These are phyloP conservation scores for Colletotrichum cordylinicola DNA, from an alignment of 2,329 filamentous ascomycete species.

Conservation along the genomic window DNA sequence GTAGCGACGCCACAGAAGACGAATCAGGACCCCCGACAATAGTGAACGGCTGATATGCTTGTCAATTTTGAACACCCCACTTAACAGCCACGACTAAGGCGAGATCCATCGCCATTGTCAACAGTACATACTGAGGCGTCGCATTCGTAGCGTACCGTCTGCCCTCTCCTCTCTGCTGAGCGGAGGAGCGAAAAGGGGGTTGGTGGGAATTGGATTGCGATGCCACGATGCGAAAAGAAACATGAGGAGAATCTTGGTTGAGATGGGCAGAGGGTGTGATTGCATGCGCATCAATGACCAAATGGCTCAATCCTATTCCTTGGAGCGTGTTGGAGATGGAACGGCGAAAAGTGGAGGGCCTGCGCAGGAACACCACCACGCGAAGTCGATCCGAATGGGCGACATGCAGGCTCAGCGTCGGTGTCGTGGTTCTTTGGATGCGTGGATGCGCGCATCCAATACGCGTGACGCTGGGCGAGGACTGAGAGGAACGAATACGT, in stretches of 20 bases:
- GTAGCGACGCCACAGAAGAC: neutral
- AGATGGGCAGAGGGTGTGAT: neutral
- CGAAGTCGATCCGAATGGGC: slow-evolving; percentile 9
- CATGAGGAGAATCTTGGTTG: neutral
- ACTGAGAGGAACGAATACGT: neutral
- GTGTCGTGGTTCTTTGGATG: neutral
- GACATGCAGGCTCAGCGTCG: neutral
- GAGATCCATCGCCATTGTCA: neutral
- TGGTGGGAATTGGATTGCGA: neutral
- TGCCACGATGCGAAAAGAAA: neutral
- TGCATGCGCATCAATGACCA: neutral
- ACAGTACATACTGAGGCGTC: neutral
- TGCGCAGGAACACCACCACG: neutral
- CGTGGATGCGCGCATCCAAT: neutral
- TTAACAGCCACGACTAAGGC: neutral
- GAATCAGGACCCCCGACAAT: neutral
- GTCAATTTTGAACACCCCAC: slow-evolving; percentile 3
- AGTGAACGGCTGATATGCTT: neutral
- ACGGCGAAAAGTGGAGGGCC: neutral
- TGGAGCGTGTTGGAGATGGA: neutral
- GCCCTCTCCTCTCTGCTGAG: neutral
- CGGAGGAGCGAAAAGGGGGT: neutral
- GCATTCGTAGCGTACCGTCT: neutral
- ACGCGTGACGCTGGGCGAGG: neutral
- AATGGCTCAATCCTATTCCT: neutral